Evolutionary conservation across 2,329 filamentous ascomycete genomes (phyloP).

Genomic region (Beauveria sp.): DNA sequence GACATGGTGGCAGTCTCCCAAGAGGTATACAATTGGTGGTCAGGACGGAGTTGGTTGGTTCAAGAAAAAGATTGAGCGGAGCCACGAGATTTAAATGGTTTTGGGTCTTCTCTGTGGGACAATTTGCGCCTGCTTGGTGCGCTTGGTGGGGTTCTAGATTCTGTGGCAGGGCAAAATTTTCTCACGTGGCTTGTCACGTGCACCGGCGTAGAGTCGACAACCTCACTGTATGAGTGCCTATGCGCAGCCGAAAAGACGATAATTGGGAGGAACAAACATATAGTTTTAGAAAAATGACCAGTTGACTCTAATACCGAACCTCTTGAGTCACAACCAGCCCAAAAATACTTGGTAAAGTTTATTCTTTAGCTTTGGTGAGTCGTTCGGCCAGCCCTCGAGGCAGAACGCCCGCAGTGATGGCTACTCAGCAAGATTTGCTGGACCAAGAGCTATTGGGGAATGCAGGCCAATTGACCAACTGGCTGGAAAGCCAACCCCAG

Average conservation of each 20-base stretch:
- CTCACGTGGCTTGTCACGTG: conserved; percentile 28
- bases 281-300: not conserved
- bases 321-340: not conserved
- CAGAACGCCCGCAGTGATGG: conserved; percentile 15
- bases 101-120: conserved; percentile 19
- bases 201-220: not conserved
- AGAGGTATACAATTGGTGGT: conserved; percentile 72
- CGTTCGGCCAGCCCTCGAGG: not conserved
- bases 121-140: conserved; percentile 15
- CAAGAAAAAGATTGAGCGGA: conserved; percentile 12
- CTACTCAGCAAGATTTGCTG: conserved; percentile 11
- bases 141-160: conserved; percentile 13
- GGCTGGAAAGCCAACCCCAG: conserved; percentile 34
- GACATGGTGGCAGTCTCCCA: conserved; percentile 88
- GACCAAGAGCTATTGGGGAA: conserved; percentile 25
- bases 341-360: not conserved
- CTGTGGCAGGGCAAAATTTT: conserved; percentile 27
- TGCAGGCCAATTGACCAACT: conserved; percentile 30
- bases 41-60: conserved; percentile 26
- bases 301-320: not conserved
- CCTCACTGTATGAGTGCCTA: not conserved
- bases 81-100: conserved; percentile 16
- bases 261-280: not conserved
- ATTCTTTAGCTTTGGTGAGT: not conserved
- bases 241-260: not conserved